Percentiles rank a stretch among this genome's conserved stretches.
Conservation (phyloP, 768 basidiomycete species). For the Gautieria morchelliformis region DNA sequence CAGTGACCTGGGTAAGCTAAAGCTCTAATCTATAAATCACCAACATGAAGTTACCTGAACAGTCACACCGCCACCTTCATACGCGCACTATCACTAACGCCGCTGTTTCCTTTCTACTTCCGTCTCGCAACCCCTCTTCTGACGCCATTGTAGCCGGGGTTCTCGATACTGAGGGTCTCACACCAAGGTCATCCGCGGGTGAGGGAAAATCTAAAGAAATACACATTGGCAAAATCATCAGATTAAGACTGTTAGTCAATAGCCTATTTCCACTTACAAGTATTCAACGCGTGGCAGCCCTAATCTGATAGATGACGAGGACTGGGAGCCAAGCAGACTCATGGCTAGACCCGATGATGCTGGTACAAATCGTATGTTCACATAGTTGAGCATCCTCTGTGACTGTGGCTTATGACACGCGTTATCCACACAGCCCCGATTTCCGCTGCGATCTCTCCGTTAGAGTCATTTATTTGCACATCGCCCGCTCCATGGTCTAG, state of each 20-base stretch:
- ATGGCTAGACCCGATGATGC: slow-evolving; percentile 31
- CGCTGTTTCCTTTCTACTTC: not conserved
- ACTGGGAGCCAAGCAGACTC: slow-evolving; percentile 42
- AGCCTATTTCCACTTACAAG: not conserved
- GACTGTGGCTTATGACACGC: not conserved
- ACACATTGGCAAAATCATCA: slow-evolving; percentile 36
- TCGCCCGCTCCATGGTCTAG: no score
- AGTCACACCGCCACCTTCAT: not conserved
- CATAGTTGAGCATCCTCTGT: slow-evolving; percentile 2
- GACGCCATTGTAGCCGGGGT: slow-evolving; percentile 36
- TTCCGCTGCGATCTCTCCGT: slow-evolving; percentile 47
- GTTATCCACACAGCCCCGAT: slow-evolving; percentile 41
- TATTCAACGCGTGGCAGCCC: slow-evolving; percentile 30
- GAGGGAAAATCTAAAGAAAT: slow-evolving; percentile 28
- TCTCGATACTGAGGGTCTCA: slow-evolving; percentile 35
- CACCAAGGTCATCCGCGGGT: slow-evolving; percentile 18
- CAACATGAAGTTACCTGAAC: not conserved
- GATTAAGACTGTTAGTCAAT: slow-evolving; percentile 45
- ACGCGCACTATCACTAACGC: not conserved
- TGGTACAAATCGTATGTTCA: slow-evolving; percentile 42
- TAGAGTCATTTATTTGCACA: no score
- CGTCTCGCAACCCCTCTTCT: not conserved
- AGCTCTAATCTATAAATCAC: not conserved
- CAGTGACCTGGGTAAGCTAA: not conserved
- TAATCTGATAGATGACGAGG: slow-evolving; percentile 38